A percentile compares a stretch with the other conserved stretches of the same genome.
Conservation (phyloP, 2,329 filamentous ascomycete genomes). For the Microcera coccophila region DNA sequence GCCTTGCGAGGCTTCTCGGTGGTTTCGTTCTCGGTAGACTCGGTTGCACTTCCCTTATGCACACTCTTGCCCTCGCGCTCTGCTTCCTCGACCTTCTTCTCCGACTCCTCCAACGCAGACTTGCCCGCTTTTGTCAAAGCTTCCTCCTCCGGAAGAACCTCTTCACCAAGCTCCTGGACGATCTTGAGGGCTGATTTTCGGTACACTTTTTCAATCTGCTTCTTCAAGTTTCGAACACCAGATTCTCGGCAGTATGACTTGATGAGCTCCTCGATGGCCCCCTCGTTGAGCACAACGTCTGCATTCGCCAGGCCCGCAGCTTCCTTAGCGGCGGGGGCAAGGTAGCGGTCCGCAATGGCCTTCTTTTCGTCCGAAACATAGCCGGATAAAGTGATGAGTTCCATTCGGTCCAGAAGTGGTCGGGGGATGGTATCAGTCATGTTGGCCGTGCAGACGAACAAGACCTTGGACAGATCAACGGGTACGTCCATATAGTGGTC, state of each 20-base stretch:
- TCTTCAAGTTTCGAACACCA: conserved; percentile 95
- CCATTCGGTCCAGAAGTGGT: conserved; percentile 93
- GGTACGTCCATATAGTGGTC: conserved; percentile 99
- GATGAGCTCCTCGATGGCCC: conserved; percentile 92
- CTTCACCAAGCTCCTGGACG: conserved; percentile 87
- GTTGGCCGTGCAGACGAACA: conserved; percentile 98
- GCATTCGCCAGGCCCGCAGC: conserved; percentile 85
- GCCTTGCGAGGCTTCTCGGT: conserved; percentile 70
- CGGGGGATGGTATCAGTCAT: conserved; percentile 98
- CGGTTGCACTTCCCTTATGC: conserved; percentile 26
- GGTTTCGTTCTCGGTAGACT: conserved; percentile 35
- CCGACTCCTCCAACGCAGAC: conserved; percentile 64
- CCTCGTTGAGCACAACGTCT: conserved; percentile 79
- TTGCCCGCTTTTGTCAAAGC: conserved; percentile 85
- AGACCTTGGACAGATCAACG: conserved; percentile 92
- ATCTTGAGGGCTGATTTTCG: conserved; percentile 96
- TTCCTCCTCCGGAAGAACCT: conserved; percentile 72
- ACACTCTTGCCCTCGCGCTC: conserved; percentile 37
- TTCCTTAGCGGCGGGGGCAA: conserved; percentile 91
- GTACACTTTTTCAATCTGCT: conserved; percentile 99
- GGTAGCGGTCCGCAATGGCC: conserved; percentile 91
- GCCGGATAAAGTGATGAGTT: conserved; percentile 91
- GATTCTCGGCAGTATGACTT: conserved; percentile 98
- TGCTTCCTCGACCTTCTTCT: conserved; percentile 63
- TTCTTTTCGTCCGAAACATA: conserved; percentile 99